phyloP scores from a whole-genome alignment of 208 protist species.

The Trypanosoma scelopori region DNA sequence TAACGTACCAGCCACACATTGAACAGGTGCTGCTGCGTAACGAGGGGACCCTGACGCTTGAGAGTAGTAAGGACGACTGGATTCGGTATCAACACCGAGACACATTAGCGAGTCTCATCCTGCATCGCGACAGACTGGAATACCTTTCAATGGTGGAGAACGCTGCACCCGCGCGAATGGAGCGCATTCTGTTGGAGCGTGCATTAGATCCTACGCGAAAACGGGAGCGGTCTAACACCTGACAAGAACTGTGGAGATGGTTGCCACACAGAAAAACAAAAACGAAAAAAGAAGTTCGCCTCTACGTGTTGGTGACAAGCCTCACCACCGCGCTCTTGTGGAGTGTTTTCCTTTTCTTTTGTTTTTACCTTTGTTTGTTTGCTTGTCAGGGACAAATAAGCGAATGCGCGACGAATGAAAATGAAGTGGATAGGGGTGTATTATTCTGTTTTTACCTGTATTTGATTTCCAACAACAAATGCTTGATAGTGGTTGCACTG shows the following conservation, averaged over 20 bases:
- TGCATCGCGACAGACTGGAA: slow-evolving; percentile 62
- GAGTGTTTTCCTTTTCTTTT: background rate
- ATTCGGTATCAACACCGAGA: slow-evolving; percentile 86
- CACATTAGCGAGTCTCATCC: slow-evolving; percentile 73
- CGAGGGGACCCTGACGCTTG: slow-evolving; percentile 79
- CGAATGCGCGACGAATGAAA: background rate
- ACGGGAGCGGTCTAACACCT: slow-evolving; percentile 24
- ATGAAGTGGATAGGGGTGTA: background rate
- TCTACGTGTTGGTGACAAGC: background rate
- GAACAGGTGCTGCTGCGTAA: slow-evolving; percentile 82
- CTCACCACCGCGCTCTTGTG: background rate
- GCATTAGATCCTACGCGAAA: slow-evolving; percentile 65
- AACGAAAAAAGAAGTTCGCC: background rate
- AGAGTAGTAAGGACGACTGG: slow-evolving; percentile 88
- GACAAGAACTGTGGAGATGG: background rate
- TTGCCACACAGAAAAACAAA: background rate
- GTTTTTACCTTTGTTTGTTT: background rate
- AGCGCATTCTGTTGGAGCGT: slow-evolving; percentile 76
- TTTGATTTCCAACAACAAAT: background rate
- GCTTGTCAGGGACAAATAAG: too few relatives aligned
- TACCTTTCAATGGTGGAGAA: slow-evolving; percentile 84
- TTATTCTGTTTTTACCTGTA: too few relatives aligned
- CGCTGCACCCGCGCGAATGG: slow-evolving; percentile 69
- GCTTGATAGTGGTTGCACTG: background rate
- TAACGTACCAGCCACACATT: slow-evolving; percentile 82